A percentile compares a stretch with the other conserved stretches of the same genome.
phyloP scores from a whole-genome alignment of 805 yeast genomes.

The Diddensiella transvaalensis region DNA sequence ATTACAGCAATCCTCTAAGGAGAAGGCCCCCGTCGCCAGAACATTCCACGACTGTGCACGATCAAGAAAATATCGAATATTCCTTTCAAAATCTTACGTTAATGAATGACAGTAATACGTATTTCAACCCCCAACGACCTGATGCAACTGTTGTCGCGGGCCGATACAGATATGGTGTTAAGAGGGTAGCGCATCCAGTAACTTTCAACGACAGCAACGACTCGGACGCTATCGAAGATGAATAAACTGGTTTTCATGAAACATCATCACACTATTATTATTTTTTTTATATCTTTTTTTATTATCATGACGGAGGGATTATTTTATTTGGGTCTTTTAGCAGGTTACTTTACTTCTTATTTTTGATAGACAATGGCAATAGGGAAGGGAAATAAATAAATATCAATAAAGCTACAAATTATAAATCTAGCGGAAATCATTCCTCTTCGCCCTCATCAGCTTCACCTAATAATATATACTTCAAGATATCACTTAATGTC shows the following conservation, averaged over 20 bases:
- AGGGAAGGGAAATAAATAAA: neutral
- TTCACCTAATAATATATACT: conserved; percentile 70
- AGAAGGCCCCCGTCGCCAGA: neutral
- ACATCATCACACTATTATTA: neutral
- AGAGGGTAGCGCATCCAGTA: conserved; percentile 4
- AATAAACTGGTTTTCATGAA: neutral
- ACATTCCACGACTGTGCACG: neutral
- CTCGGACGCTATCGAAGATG: conserved; percentile 9
- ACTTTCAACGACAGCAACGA: conserved; percentile 7
- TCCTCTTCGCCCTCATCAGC: conserved; percentile 43
- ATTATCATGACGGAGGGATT: neutral
- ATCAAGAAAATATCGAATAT: neutral
- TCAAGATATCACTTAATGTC: conserved; percentile 85
- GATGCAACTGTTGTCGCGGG: too few species aligned
- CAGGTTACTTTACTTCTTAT: too few species aligned
- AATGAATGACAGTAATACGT: neutral
- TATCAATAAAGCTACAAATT: too few species aligned
- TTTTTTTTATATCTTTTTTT: neutral
- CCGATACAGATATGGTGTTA: conserved; percentile 6
- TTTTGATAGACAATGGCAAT: too few species aligned
- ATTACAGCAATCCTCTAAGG: neutral
- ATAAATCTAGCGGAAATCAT: neutral
- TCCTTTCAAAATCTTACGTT: neutral
- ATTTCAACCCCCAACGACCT: neutral
- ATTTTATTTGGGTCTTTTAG: too few species aligned